Evolutionary conservation across 1,139 yeast genomes (phyloP).

Genomic region (Lodderomyces parapsilosis): DNA sequence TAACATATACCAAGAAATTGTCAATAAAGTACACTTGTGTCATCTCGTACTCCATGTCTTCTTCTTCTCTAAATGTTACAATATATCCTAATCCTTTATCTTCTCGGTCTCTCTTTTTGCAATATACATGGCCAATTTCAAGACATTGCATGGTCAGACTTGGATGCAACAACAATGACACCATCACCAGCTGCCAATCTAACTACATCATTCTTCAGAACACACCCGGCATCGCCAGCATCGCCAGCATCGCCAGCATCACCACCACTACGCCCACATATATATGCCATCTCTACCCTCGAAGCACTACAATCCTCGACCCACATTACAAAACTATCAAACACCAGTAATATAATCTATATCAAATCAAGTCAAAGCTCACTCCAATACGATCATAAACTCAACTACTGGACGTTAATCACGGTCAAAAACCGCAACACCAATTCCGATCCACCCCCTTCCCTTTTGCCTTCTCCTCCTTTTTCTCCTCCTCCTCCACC

Average conservation of each 20-base stretch:
- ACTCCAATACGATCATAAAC: constrained; percentile 9
- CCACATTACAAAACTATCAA: constrained; percentile 9
- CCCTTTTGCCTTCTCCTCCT: neutral
- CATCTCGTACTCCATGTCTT: too few relatives aligned
- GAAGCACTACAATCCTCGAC: constrained; percentile 8
- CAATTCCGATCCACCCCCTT: neutral
- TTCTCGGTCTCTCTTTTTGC: neutral
- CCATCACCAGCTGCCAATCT: neutral
- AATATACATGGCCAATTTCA: neutral
- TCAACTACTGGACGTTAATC: constrained; percentile 10
- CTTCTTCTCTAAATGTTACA: neutral
- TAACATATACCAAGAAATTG: neutral
- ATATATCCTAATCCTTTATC: neutral
- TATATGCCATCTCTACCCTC: constrained; percentile 11
- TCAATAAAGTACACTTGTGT: too few relatives aligned
- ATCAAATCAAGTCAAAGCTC: constrained; percentile 13
- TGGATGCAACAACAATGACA: neutral
- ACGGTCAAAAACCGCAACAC: constrained; percentile 5
- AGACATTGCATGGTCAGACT: neutral
- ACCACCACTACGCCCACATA: neutral
- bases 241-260: too few relatives aligned
- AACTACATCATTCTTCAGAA: neutral
- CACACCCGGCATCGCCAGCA: neutral
- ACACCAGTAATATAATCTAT: constrained; percentile 10
- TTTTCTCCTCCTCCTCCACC: neutral